phyloP scores from a whole-genome alignment of 345 rosid species.

The Arabidopsis suecica region DNA sequence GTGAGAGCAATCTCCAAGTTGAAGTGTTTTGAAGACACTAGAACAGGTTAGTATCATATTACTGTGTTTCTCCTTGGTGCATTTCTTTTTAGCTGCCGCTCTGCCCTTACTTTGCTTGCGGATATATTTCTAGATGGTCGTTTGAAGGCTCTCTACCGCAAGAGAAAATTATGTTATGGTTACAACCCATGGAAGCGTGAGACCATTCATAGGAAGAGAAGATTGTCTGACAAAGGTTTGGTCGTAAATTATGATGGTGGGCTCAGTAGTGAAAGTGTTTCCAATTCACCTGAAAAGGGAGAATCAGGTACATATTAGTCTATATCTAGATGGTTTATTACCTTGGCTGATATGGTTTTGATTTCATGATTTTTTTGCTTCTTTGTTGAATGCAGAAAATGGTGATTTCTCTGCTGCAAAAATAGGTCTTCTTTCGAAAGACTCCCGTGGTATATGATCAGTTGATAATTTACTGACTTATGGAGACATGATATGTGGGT shows the following conservation, averaged over 20 bases:
- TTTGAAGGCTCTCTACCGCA: slow-evolving; percentile 57
- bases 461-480: slow-evolving; percentile 23
- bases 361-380: slow-evolving; percentile 32
- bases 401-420: slow-evolving; percentile 50
- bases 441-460: slow-evolving; percentile 68
- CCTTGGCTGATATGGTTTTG: slow-evolving; percentile 16
- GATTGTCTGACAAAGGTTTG: slow-evolving; percentile 57
- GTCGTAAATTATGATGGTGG: slow-evolving; percentile 71
- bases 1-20: slow-evolving; percentile 62
- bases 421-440: slow-evolving; percentile 56
- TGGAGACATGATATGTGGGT: slow-evolving; percentile 14
- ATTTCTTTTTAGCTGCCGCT: neutral
- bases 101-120: slow-evolving; percentile 28
- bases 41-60: slow-evolving; percentile 59
- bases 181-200: slow-evolving; percentile 55
- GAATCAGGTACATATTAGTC: slow-evolving; percentile 52
- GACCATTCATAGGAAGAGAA: slow-evolving; percentile 67
- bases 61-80: slow-evolving; percentile 27
- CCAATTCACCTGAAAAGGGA: slow-evolving; percentile 68
- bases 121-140: slow-evolving; percentile 55
- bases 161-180: slow-evolving; percentile 60
- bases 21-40: slow-evolving; percentile 60
- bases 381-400: slow-evolving; percentile 49
- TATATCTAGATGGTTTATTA: slow-evolving; percentile 13
- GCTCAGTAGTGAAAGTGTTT: slow-evolving; percentile 83